phyloP scores from a whole-genome alignment of 441 rosid species.

The Biscutella auriculata region DNA sequence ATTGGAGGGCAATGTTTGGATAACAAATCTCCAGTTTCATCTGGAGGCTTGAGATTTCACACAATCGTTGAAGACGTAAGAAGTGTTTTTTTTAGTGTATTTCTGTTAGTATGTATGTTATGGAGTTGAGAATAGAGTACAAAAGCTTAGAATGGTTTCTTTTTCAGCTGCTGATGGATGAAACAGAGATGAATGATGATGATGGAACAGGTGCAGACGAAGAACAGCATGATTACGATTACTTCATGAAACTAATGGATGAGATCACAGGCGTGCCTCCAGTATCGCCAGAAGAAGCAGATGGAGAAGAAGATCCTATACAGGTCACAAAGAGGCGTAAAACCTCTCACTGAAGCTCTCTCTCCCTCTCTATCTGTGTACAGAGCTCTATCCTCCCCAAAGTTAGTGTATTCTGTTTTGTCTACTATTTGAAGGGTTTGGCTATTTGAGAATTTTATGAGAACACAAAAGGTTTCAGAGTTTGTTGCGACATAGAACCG shows the following conservation, averaged over 20 bases:
- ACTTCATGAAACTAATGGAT: conserved; percentile 17
- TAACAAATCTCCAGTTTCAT: conserved; percentile 9
- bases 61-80: conserved; percentile 16
- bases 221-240: not conserved
- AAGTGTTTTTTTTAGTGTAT: not conserved
- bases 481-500: conserved; percentile 1
- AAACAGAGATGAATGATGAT: conserved; percentile 13
- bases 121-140: not conserved
- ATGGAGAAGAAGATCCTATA: conserved; percentile 14
- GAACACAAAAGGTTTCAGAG: conserved; percentile 14
- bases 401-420: conserved; percentile 8
- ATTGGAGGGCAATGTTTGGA: not conserved
- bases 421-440: conserved; percentile 10
- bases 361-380: no score
- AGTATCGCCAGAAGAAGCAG: conserved; percentile 11
- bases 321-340: conserved; percentile 7
- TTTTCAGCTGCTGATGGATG: conserved; percentile 16
- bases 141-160: not conserved
- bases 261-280: conserved; percentile 4
- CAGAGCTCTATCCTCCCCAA: conserved; percentile 9
- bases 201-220: not conserved
- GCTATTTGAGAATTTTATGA: conserved; percentile 3
- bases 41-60: not conserved
- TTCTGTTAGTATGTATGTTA: not conserved
- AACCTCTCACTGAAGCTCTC: conserved; percentile 14